Base-by-base conservation (phyloP, 495 filamentous ascomycete genomes). In the Saxispiralis lemnorum region DNA sequence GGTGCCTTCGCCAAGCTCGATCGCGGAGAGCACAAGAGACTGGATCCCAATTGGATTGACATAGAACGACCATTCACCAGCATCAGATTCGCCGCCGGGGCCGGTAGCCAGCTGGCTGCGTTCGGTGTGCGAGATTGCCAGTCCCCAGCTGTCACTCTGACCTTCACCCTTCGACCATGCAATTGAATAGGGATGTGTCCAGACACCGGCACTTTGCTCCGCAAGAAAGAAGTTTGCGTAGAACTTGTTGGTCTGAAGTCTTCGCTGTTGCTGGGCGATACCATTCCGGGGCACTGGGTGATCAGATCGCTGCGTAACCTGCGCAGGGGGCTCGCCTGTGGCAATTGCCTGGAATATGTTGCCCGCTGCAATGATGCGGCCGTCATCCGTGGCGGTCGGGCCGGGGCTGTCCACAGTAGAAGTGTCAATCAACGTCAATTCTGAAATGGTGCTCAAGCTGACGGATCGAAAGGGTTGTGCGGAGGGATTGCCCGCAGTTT, bases 141-240 rank as follows among this genome's bases (percentile, higher is more conserved):
- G 64, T 7, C 86, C 86, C 70, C 73, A 94, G 59, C 78, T 88
- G 40, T 61, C 54, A 1, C 75, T 63, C 28, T 64, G 65, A 11
- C 82, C 81, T 34, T 60, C 59, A 1, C 85, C 86, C 53, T 73
- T 76, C 2, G 75, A 66, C 83, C 85, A 93, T 31, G 70, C 60
- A 2, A 94, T 49, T 0, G 80, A 78, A 58, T 94, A 97, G 9
- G 89, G 89, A 56, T 92, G 78, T 1, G 83, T 81, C 67, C 81
- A 95, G 0, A 75, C 71, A 1, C 76, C 67, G 31, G 71, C 69
- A 3, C 63, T 70, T 58, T 93, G 86, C 37, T 60, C 70, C 2
- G 78, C 84, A 2, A 95, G 64, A 54, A 88, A 89, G 49, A 93
- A 76, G 38, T 92, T 93, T 41, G 76, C 75, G 54, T 93, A 93